Evolutionary conservation across 345 rosid species (phyloP).

Genomic region (Brassica juncea): DNA sequence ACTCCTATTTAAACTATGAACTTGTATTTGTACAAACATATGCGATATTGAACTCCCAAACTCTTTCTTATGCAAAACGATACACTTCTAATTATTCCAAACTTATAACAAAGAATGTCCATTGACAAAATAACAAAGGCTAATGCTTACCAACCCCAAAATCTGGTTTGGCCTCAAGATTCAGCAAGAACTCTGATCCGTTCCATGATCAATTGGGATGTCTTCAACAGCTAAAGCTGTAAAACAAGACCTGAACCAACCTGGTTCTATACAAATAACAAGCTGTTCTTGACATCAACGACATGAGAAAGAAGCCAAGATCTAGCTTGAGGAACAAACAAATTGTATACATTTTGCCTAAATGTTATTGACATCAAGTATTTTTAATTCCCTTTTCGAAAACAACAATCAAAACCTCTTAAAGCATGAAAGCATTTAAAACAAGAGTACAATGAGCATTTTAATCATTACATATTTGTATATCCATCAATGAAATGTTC

Average conservation of each 20-base stretch:
- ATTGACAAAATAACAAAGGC: background rate
- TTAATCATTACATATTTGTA: conserved; percentile 7
- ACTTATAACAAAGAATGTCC: conserved; percentile 16
- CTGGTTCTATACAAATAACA: conserved; percentile 90
- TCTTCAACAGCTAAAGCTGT: conserved; percentile 62
- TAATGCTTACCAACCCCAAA: background rate
- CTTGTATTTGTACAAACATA: conserved; percentile 22
- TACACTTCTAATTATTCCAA: background rate
- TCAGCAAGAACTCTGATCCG: conserved; percentile 58
- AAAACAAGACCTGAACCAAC: conserved; percentile 94
- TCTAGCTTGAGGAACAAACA: background rate
- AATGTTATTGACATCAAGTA: background rate
- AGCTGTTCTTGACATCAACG: conserved; percentile 56
- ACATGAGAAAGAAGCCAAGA: background rate
- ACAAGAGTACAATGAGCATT: background rate
- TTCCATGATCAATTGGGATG: conserved; percentile 56
- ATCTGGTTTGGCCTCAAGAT: conserved; percentile 39
- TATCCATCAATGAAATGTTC: background rate
- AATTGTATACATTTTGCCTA: background rate
- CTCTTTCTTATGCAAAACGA: conserved; percentile 3
- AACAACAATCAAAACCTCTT: background rate
- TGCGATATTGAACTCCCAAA: conserved; percentile 6
- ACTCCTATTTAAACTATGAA: background rate
- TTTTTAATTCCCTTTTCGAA: background rate
- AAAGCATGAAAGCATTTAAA: background rate